A percentile compares a stretch with the other conserved stretches of the same genome.
phyloP scores from a whole-genome alignment of 352 stramenopile genomes.

The Phytophthora crassamura region DNA sequence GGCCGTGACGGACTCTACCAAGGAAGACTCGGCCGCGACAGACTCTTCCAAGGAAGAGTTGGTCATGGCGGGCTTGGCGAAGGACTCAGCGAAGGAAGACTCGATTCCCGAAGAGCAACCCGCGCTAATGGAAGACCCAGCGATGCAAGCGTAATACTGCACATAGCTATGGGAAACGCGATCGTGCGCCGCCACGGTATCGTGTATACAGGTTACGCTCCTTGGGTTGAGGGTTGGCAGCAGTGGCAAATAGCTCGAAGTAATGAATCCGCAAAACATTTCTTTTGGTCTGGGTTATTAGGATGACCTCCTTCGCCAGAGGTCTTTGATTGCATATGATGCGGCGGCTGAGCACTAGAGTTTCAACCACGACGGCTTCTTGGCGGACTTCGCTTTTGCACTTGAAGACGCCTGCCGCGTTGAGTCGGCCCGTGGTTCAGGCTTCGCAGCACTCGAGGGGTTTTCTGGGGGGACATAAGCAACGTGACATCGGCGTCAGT shows the following conservation, averaged over 20 bases:
- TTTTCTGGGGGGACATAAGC: constrained; percentile 32
- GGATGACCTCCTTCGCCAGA: background rate
- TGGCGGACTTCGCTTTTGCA: constrained; percentile 44
- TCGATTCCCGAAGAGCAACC: constrained; percentile 4
- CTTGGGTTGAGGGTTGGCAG: constrained; percentile 10
- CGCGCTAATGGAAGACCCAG: background rate
- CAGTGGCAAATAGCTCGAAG: constrained; percentile 18
- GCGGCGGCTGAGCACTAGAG: constrained; percentile 35
- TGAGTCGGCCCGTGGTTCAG: constrained; percentile 31
- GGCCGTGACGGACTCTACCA: too few species aligned
- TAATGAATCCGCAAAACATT: constrained; percentile 34
- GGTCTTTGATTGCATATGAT: background rate
- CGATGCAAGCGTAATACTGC: constrained; percentile 13
- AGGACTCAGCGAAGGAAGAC: constrained; percentile 2
- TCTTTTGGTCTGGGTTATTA: constrained; percentile 2
- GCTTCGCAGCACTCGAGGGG: constrained; percentile 20
- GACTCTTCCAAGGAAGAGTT: too few species aligned
- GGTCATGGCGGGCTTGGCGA: too few species aligned
- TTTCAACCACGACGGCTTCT: constrained; percentile 84
- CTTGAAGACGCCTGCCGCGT: constrained; percentile 36
- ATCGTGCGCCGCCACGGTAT: background rate
- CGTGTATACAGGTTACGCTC: constrained; percentile 18
- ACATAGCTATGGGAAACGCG: constrained; percentile 11
- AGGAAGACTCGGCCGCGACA: too few species aligned
- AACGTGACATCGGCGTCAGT: constrained; percentile 14